A percentile compares a stretch with the other conserved stretches of the same genome.
These are phyloP conservation scores for Corchorus olitorius DNA, from an alignment of 345 rosid genomes.

Conservation along the genomic window DNA sequence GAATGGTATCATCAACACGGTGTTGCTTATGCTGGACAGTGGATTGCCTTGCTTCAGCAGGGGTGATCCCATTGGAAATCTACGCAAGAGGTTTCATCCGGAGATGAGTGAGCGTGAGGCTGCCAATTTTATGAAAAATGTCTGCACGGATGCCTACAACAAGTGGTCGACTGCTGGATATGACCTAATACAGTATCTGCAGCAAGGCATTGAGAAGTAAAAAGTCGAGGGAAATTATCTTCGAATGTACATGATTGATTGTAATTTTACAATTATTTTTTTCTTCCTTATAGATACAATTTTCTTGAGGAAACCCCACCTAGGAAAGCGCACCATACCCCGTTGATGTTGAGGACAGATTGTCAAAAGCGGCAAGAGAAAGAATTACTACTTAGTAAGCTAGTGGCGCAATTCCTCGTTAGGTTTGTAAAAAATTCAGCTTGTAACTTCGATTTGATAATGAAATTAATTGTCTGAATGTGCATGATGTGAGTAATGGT, in stretches of 20 bases:
- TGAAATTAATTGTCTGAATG: slow-evolving; percentile 6
- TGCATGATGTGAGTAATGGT: not conserved
- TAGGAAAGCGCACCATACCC: not conserved
- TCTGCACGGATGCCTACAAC: slow-evolving; percentile 93
- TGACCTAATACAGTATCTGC: slow-evolving; percentile 92
- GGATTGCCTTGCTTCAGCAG: slow-evolving; percentile 97
- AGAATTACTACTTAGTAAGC: slow-evolving; percentile 24
- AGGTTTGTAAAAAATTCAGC: slow-evolving; percentile 28
- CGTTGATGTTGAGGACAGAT: slow-evolving; percentile 4
- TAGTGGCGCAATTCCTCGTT: slow-evolving; percentile 26
- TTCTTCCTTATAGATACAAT: slow-evolving; percentile 7
- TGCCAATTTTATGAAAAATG: slow-evolving; percentile 83
- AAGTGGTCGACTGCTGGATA: slow-evolving; percentile 95
- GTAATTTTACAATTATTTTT: slow-evolving; percentile 21
- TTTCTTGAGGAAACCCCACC: slow-evolving; percentile 27
- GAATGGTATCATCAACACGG: slow-evolving; percentile 91
- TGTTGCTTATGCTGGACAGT: slow-evolving; percentile 88
- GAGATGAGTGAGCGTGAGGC: slow-evolving; percentile 99
- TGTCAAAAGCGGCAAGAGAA: not conserved
- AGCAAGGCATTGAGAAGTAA: slow-evolving; percentile 96
- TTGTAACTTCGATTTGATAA: not conserved
- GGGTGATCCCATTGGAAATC: slow-evolving; percentile 94
- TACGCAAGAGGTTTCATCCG: slow-evolving; percentile 96
- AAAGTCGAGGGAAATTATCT: slow-evolving; percentile 10
- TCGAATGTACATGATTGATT: slow-evolving; percentile 38